Base-by-base conservation (phyloP, 495 filamentous ascomycete species). In the Aspergillus incahuasiensis region DNA sequence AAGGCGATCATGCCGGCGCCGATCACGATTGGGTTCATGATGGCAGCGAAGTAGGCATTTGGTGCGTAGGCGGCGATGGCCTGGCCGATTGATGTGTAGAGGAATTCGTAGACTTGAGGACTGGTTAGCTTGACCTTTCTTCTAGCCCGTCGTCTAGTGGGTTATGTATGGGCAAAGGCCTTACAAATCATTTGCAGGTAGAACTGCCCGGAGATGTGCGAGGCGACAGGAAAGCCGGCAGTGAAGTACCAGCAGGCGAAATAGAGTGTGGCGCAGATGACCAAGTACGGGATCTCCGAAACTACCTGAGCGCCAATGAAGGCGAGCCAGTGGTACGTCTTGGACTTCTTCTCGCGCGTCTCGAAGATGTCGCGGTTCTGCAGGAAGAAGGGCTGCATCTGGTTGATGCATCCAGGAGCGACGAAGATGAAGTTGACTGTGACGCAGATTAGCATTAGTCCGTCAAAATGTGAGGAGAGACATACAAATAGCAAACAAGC, bases 381-480 rank as follows among this genome's bases (percentile, higher is more conserved):
- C 68, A 91, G 76, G 76, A 96, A 95, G 70, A 95, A 86, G 51
- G 85, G 78, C 63, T 95, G 92, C 74, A 92, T 87, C 64, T 92
- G 88, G 61, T 94, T 94, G 64, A 92, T 90, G 40, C 94, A 84
- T 30, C 90, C 90, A 54, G 92, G 88, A 3, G 85, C 76, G 1
- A 82, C 79, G 67, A 86, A 88, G 51, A 83, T 78, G 11, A 89
- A 82, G 43, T 86, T 82, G 79, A 84, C 35, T 41, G 35, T 3
- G 1, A 13, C 35, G 16, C 3, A 12, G 6, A 34, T 51, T 41
- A 41, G 48, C 6, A 22, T 38, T 3, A 1, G 16, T 39, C 7
- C 12, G 6, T 12, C 13, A n/a, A 2, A 35, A 35, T 35, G 32
- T 4, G 24, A n/a, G 13, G 13, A 12, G 20, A 8, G 19, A 2